Evolutionary conservation across 192 early-diverging fungal species (phyloP).

Genomic region (Entomortierella beljakovae): DNA sequence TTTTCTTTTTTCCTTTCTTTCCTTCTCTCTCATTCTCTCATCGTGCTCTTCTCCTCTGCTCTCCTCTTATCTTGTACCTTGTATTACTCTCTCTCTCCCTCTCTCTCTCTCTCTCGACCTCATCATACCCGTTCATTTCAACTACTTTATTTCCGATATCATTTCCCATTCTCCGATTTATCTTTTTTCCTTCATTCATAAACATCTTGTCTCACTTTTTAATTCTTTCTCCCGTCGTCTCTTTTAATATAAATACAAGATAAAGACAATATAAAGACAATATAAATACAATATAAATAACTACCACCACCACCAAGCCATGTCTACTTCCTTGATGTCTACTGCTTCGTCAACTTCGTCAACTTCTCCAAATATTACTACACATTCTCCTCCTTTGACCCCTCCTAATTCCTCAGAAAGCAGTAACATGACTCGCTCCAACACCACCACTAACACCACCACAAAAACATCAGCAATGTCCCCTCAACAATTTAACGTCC

Average conservation of each 20-base stretch:
- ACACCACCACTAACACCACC: background rate
- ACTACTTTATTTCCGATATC: no score
- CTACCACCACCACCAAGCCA: background rate
- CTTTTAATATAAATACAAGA: no score
- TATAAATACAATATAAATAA: no score
- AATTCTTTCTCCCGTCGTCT: background rate
- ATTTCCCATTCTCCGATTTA: background rate
- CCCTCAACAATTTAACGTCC: slow-evolving; percentile 47
- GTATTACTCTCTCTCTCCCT: background rate
- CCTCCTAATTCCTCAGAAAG: background rate
- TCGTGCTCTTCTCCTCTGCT: background rate
- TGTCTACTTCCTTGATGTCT: background rate
- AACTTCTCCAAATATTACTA: background rate
- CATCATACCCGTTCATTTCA: background rate
- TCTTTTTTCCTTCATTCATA: background rate
- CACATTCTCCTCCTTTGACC: slow-evolving; percentile 13
- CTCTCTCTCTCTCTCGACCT: no score
- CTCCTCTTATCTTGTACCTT: no score
- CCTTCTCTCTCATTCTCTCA: background rate
- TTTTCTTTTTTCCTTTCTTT: slow-evolving; percentile 1
- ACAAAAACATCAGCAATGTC: background rate
- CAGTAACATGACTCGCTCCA: background rate
- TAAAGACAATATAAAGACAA: no score
- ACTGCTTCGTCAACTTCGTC: background rate
- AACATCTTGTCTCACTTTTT: background rate